Conservation (phyloP, 805 yeast species). For the Clavispora carvajalis region DNA sequence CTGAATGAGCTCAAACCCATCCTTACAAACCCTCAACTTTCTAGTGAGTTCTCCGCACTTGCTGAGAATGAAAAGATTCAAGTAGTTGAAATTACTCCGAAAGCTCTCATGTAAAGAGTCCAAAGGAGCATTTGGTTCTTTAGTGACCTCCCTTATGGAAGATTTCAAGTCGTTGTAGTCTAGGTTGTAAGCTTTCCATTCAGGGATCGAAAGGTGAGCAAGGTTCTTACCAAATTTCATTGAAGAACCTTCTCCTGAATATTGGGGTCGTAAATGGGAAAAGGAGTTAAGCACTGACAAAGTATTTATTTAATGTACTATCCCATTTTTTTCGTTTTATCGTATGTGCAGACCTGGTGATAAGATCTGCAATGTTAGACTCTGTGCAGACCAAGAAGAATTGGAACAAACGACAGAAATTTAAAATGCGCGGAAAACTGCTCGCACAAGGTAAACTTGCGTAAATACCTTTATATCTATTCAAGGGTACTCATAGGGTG, state of each 20-base stretch:
- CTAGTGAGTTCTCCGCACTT: conserved; percentile 60
- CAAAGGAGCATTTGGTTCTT: conserved; percentile 22
- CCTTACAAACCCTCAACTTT: conserved; percentile 35
- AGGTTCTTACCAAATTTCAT: conserved; percentile 90
- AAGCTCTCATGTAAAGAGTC: conserved; percentile 35
- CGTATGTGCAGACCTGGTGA: no score
- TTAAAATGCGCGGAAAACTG: no score
- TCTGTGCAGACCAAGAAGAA: no score
- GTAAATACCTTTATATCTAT: no score
- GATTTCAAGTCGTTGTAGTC: conserved; percentile 76
- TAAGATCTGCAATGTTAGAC: no score
- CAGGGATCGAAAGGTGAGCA: conserved; percentile 70
- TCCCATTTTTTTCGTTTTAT: no score
- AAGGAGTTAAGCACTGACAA: no score
- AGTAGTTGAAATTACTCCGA: conserved; percentile 54
- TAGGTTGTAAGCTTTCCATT: conserved; percentile 81
- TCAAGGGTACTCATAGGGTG: no score
- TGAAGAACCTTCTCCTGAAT: not conserved
- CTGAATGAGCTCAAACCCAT: conserved; percentile 13
- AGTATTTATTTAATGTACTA: no score
- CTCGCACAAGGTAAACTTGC: no score
- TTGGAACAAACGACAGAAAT: no score
- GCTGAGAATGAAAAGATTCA: conserved; percentile 58
- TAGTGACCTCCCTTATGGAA: conserved; percentile 56
- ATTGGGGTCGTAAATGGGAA: no score